phyloP scores from a whole-genome alignment of 305 asterid species.

The Rubia occidens region DNA sequence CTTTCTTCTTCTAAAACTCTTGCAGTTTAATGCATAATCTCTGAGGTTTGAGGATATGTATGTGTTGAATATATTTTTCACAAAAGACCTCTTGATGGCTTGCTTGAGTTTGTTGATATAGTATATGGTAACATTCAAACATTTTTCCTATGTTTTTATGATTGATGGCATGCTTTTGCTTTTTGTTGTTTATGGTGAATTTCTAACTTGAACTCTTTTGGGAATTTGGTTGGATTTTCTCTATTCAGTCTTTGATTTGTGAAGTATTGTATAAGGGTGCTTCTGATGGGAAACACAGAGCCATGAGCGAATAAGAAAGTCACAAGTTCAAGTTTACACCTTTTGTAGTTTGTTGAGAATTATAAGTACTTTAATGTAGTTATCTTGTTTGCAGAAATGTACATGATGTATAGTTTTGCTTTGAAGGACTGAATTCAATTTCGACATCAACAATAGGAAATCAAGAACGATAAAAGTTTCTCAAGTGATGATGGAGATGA shows the following conservation, averaged over 20 bases:
- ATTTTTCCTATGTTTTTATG: background rate
- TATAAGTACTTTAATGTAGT: no score
- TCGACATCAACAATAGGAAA: no score
- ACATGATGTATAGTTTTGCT: no score
- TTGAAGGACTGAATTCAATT: no score
- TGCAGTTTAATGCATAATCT: conserved; percentile 20
- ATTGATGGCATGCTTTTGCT: conserved; percentile 1
- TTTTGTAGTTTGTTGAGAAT: no score
- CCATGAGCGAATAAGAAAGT: no score
- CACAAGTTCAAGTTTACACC: no score
- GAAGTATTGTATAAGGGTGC: no score
- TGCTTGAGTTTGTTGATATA: conserved; percentile 81
- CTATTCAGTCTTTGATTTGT: conserved; percentile 70
- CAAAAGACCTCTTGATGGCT: conserved; percentile 93
- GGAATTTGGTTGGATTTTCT: conserved; percentile 19
- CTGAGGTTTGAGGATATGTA: conserved; percentile 42
- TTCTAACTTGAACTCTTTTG: background rate
- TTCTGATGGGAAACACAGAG: no score
- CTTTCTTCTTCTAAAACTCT: background rate
- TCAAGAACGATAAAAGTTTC: no score
- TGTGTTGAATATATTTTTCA: conserved; percentile 80
- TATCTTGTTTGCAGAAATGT: no score
- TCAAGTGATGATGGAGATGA: no score
- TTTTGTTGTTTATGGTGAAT: conserved; percentile 3
- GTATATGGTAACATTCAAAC: conserved; percentile 51